Evolutionary conservation across 2,329 filamentous ascomycete genomes (phyloP).

Genomic region (Cytospora paraplurivora): DNA sequence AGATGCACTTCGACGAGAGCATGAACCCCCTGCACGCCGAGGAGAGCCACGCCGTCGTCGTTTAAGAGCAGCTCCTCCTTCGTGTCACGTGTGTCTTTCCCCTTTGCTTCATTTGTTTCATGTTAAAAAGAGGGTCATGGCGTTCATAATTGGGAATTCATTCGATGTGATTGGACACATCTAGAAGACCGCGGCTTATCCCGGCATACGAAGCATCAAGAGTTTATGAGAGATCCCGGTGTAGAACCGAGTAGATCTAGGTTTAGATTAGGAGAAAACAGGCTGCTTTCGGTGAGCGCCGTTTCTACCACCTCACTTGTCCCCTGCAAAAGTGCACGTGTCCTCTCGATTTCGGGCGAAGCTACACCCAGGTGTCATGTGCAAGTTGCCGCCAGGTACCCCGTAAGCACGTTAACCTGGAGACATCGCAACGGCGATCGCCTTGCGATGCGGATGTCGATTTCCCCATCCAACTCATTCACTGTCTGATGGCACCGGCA

Average conservation of each 20-base stretch:
- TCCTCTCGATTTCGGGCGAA: background rate
- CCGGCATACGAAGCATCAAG: background rate
- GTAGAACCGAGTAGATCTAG: background rate
- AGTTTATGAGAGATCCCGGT: background rate
- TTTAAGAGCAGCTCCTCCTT: background rate
- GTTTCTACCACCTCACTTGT: background rate
- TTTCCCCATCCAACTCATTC: too few relatives aligned
- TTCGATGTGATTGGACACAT: background rate
- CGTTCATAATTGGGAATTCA: background rate
- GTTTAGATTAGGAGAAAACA: background rate
- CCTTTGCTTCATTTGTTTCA: background rate
- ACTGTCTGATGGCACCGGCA: too few relatives aligned
- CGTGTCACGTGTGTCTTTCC: background rate
- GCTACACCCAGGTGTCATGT: too few relatives aligned
- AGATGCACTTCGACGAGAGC: constrained; percentile 70
- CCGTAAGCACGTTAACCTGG: too few relatives aligned
- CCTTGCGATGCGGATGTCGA: too few relatives aligned
- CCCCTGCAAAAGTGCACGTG: background rate
- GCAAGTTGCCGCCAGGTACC: too few relatives aligned
- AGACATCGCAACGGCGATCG: too few relatives aligned
- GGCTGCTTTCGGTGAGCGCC: background rate
- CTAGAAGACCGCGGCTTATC: background rate
- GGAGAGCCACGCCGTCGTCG: constrained; percentile 26
- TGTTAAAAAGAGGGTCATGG: constrained; percentile 1
- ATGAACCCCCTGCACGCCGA: constrained; percentile 58